phyloP scores from a whole-genome alignment of 208 protist genomes.

The Leishmania martiniquensis region DNA sequence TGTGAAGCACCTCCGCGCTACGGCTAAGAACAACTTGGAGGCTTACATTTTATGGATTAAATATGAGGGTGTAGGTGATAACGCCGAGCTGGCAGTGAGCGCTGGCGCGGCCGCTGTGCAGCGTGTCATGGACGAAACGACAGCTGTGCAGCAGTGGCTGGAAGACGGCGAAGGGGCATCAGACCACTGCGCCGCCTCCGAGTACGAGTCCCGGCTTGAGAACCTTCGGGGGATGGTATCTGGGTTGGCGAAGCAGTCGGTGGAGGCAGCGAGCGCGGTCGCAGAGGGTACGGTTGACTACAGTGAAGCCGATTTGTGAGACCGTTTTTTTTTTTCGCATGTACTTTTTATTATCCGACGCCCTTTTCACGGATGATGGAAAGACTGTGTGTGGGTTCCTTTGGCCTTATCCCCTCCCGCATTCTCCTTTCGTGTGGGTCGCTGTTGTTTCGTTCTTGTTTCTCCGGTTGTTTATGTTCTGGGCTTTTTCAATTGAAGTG shows the following conservation, averaged over 20 bases:
- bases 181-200: slow-evolving; percentile 51
- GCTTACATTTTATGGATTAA: slow-evolving; percentile 80
- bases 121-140: slow-evolving; percentile 32
- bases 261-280: slow-evolving; percentile 3
- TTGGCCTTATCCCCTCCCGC: not conserved
- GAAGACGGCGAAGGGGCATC: slow-evolving; percentile 74
- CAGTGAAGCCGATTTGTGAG: slow-evolving; percentile 4
- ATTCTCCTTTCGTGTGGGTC: slow-evolving; percentile 1
- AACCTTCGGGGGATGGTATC: slow-evolving; percentile 50
- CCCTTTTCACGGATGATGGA: not conserved
- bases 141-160: slow-evolving; percentile 61
- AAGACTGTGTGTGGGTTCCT: not conserved
- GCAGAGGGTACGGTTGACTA: not conserved
- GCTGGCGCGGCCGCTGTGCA: slow-evolving; percentile 34
- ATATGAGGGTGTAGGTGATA: slow-evolving; percentile 65
- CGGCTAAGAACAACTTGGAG: slow-evolving; percentile 87
- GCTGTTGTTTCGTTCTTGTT: not conserved
- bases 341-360: no score
- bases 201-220: slow-evolving; percentile 55
- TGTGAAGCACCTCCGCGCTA: slow-evolving; percentile 54
- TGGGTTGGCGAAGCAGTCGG: slow-evolving; percentile 19
- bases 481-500: not conserved
- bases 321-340: not conserved
- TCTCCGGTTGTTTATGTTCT: not conserved
- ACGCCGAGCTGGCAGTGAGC: slow-evolving; percentile 26